These are phyloP conservation scores for Eucalyptus curtisii DNA, from an alignment of 345 rosid species.

Conservation along the genomic window DNA sequence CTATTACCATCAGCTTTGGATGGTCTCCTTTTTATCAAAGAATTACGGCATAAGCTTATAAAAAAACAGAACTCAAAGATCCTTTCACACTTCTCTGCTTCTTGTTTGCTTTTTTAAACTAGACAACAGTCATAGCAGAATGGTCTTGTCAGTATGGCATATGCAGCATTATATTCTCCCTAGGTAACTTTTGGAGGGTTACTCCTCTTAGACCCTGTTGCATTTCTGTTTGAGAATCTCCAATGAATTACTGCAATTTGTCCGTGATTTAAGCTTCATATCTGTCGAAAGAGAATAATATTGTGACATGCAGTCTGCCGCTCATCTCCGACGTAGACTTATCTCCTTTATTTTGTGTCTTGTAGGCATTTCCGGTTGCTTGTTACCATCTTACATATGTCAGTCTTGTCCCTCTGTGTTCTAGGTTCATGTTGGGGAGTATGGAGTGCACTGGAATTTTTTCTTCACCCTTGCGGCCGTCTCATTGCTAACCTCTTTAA, in stretches of 20 bases:
- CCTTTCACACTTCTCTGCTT: background rate
- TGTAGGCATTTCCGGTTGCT: background rate
- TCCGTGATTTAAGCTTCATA: background rate
- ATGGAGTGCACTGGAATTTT: constrained; percentile 94
- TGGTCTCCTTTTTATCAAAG: background rate
- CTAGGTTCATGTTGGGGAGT: constrained; percentile 78
- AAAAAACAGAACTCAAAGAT: background rate
- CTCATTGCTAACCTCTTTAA: constrained; percentile 49
- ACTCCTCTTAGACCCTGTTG: background rate
- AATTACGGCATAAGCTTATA: background rate
- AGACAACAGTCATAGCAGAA: background rate
- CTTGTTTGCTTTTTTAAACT: background rate
- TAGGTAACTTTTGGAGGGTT: background rate
- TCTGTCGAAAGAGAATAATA: background rate
- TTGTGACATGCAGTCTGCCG: background rate
- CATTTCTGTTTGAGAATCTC: background rate
- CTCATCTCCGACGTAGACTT: background rate
- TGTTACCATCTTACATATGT: background rate
- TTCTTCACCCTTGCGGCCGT: constrained; percentile 90
- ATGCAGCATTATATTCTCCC: background rate
- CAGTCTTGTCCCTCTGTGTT: background rate
- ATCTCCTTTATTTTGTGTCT: background rate
- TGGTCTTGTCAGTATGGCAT: background rate
- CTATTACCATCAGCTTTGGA: background rate
- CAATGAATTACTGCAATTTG: background rate